Base-by-base conservation (phyloP, 2,329 filamentous ascomycete genomes). In the Ophiosphaerella korrae region DNA sequence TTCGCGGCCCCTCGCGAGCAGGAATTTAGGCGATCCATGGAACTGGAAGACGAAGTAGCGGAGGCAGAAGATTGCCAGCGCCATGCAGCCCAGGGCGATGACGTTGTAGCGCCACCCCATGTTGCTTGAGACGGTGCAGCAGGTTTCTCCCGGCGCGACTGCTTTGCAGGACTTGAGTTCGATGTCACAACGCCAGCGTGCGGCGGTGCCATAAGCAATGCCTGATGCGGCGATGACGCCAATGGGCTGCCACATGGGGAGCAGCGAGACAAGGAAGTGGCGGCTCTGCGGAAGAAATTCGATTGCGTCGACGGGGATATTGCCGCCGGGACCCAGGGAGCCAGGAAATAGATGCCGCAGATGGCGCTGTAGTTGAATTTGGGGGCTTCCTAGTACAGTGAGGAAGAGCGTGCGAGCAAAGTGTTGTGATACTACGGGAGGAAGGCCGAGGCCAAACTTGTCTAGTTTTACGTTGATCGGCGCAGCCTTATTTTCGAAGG, bases 91-190 rank as follows among this genome's bases (percentile, higher is more conserved):
- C 6, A 68, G 62, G 5, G 66, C 54, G 31, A 68, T 66, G 33
- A 68, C 51, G 36, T 62, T 62, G 39, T 68, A 68, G 5, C 64
- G 59, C 64, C 65, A 68, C n/a, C 65, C 66, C 66, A 68, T 68
- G 36, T 68, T 68, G 41, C 55, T 62, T 7, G 52, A 53, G 3
- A 61, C 57, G 7, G 58, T 55, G 40, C 62, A 66, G 42, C 62
- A 65, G 21, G 60, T 38, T 23, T 65, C 52, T 37, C 57, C 57
- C 12, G 39, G 35, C 3, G 38, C 52, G 32, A 60, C 53, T 16
- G 51, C 50, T 39, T 34, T 55, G 45, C 65, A 68, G 7, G 63
- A 59, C 1, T 44, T 52, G 8, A 66, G 26, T 11, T 33, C 35
- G 12, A 57, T 50, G n/a, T 63, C 60, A 31, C 65, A 68, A 13